Base-by-base conservation (phyloP, 257 asterid genomes). In the Datura wrightii region DNA sequence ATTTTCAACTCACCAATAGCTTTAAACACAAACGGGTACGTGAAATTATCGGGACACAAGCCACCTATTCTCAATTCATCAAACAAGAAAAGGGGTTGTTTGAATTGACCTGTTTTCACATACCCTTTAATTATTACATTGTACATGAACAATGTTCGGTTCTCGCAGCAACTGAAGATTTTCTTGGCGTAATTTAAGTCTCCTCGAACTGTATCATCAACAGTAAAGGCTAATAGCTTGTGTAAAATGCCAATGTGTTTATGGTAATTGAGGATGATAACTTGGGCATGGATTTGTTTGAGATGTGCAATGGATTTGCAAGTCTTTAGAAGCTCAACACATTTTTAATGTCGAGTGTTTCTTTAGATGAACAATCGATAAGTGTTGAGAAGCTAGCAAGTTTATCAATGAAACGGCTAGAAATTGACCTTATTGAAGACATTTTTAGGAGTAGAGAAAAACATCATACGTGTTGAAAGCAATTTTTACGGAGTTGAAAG, bases 11-110 rank as follows among this genome's bases (percentile, higher is more conserved):
- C 87, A 7, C 89, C 95, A 83, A 92, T 82, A 5, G 97, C 94
- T 88, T 95, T 94, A 63, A 90, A 94, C 85, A 94, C 93, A 54
- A 95, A 95, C 1, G 99, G 98, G 85, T 91, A 95, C 4, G 98
- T 94, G 53, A 90, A 95, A 79, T 88, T 92, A 90, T 95, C 99
- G 1, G 97, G 97, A 87, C 90, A 87, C 84, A 93, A 76, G 53
- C 97, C 94, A 85, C 65, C 71, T 76, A 39, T 83, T 70, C 93
- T 94, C 87, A 95, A 83, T 85, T 93, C 94, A 85, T 94, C 92
- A 83, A 95, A 95, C 94, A 94, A 82, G 87, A 48, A 89, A 67
- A 93, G 89, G 42, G 96, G 89, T 79, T 84, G 83, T 81, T 86
- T 85, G 58, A 69, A 91, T 82, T 86, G 60, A 18, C 93, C 90